Percentiles rank a stretch among this genome's conserved stretches.
These are phyloP conservation scores for Helichrysum umbraculigerum DNA, from an alignment of 129 eudicot species.

Conservation along the genomic window DNA sequence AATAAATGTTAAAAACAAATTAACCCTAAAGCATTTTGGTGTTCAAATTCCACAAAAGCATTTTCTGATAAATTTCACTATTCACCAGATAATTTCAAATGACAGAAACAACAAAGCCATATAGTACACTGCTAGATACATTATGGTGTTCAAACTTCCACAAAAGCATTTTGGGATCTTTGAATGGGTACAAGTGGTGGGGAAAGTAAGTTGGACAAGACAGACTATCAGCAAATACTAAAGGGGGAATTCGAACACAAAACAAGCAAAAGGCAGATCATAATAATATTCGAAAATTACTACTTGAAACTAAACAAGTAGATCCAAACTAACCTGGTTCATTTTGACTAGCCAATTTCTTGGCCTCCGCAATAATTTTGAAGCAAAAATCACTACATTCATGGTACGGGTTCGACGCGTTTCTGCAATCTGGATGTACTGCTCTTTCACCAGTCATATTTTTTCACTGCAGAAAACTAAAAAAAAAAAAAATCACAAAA, in stretches of 20 bases:
- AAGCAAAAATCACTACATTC: neutral
- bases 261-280: neutral
- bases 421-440: neutral
- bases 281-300: neutral
- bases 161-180: neutral
- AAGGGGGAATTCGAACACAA: neutral
- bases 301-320: neutral
- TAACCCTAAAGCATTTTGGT: neutral
- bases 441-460: constrained; percentile 53
- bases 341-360: neutral
- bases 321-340: neutral
- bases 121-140: no score
- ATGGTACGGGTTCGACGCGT: neutral
- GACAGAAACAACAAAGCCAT: no score
- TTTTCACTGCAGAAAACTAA: neutral
- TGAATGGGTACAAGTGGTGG: neutral
- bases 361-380: neutral
- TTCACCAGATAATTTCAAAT: no score
- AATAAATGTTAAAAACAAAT: constrained; percentile 7
- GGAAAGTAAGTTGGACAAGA: neutral
- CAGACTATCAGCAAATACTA: no score
- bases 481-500: neutral
- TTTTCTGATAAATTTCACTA: no score
- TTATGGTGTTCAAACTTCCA: no score
- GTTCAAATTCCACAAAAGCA: neutral